Evolutionary conservation across 345 rosid species (phyloP), one percentile per base, ranked within the genome.

Genomic region (Salix arbutifolia): DNA sequence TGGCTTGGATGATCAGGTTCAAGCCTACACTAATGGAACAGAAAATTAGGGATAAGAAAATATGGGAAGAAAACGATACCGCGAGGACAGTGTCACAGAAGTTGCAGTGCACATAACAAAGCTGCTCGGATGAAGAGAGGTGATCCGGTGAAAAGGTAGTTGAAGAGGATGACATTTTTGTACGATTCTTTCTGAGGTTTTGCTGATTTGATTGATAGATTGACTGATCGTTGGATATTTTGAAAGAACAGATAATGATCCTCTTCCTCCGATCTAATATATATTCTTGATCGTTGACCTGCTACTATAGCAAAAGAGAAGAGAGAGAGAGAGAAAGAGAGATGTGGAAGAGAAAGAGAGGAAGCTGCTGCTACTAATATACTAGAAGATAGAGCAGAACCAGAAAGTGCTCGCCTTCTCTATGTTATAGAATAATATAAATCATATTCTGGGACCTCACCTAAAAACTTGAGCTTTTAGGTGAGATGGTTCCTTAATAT

Each of bases 21-120:
- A 56, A 56, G 28, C 62, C 62, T 56, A 4, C 62, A 56, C 25
- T 56, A 56, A n/a, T n/a, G 13, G n/a, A 38, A 33, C 17, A 11
- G 40, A 16, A 50, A 12, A 12, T 18, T 11, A 68, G 42, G 50
- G 44, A 7, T 4, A 58, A n/a, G 44, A 60, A 67, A 26, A 56
- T 13, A 65, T 48, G 16, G 67, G 31, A 21, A 31, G 73, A 70
- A 30, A 67, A 42, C 9, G 44, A 70, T 90, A 96, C 98, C 83
- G 97, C 97, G 74, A 96, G 97, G 81, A 92, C 88, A 77, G 97
- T 96, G 82, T 92, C 88, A 31, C 99, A 96, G 74, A 86, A 88
- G 90, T 90, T 89, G 94, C 99, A 94, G 73, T 89, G 97, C 92
- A 94, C 97, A 72, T 96, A 96, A 85, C 98, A 92, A 82, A 96